Base-by-base conservation (phyloP, 1,284 basidiomycete species). In the Moesziomyces aphidis region DNA sequence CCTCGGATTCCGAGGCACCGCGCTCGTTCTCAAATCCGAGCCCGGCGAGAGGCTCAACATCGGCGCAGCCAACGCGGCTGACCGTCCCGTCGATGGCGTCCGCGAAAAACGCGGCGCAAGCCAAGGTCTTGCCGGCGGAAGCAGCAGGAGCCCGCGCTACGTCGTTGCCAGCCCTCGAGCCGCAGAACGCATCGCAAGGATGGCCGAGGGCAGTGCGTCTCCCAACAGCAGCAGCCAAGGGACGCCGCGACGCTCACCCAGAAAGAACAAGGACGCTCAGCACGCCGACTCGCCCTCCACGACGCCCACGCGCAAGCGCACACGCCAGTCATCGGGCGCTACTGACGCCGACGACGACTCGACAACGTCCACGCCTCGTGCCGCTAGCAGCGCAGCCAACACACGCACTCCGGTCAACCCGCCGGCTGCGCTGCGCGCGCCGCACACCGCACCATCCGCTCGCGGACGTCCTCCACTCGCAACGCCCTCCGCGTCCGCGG, bases 1-100 rank as follows among this genome's bases (percentile, higher is more conserved):
- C 45, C 73, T 83, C 50, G 81, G 81, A 31, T 82, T 83, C 62
- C 55, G 79, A 13, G 82, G 82, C 28, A 78, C 74, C 5, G 78
- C 81, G 1, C 74, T 79, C 23, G 64, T 77, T 10, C 67, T 78
- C 39, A 73, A 71, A 44, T 61, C 68, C 42, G 78, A 78, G 21
- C 61, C 68, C 1, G 60, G 61, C 23, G 65, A 76, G 44, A 61
- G 68, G 28, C 64, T 80, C 55, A 72, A 83, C 43, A 76, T 83
- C 17, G 70, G 68, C 21, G 81, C 81, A 15, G 80, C 76, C 28
- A 81, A 80, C 36, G 60, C 76, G 0, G 79, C 80, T 10, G 77
- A 82, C 42, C 62, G 65, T 26, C 62, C 72, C 7, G 76, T 83
- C 4, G 76, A 79, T 48, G 74, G 74, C 1, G 31, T 83, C 21